phyloP scores from a whole-genome alignment of 2,329 filamentous ascomycete species.

The Fusarium buharicum region DNA sequence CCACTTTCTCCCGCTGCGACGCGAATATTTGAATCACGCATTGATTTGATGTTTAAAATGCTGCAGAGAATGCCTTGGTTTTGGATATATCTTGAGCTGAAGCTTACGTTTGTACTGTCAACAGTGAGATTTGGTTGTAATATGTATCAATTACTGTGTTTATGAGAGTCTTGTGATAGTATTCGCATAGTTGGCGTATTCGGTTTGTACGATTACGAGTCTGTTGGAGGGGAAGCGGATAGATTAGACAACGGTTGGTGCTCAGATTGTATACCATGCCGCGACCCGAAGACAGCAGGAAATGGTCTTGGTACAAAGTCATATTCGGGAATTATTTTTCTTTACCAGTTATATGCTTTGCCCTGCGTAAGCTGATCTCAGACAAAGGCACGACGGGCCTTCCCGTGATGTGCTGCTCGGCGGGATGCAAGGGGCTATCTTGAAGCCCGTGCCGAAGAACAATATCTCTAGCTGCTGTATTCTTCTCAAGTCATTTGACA shows the following conservation, averaged over 20 bases:
- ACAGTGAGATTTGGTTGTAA: slow-evolving; percentile 18
- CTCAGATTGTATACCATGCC: neutral
- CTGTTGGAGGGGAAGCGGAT: neutral
- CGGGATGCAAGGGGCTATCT: neutral
- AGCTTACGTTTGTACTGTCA: neutral
- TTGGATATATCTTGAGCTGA: slow-evolving; percentile 4
- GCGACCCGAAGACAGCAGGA: neutral
- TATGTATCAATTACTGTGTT: neutral
- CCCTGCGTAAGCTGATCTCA: neutral
- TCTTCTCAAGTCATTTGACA: slow-evolving; percentile 11
- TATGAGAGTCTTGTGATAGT: neutral
- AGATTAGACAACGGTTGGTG: neutral
- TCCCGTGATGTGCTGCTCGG: neutral
- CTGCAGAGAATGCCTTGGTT: neutral
- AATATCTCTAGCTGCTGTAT: slow-evolving; percentile 21
- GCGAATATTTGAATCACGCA: slow-evolving; percentile 12
- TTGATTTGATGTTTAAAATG: neutral
- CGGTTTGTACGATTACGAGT: slow-evolving; percentile 39
- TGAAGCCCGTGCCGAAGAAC: slow-evolving; percentile 23
- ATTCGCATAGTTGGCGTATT: slow-evolving; percentile 25
- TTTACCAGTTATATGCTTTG: too few species aligned
- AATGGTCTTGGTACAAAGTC: neutral
- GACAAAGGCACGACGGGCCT: slow-evolving; percentile 10
- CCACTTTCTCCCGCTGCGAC: slow-evolving; percentile 27
- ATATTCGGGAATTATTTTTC: too few species aligned